Percentiles rank a stretch among this genome's conserved stretches.
Evolutionary conservation across 345 rosid genomes (phyloP).

Genomic region (Laguncularia racemosa): DNA sequence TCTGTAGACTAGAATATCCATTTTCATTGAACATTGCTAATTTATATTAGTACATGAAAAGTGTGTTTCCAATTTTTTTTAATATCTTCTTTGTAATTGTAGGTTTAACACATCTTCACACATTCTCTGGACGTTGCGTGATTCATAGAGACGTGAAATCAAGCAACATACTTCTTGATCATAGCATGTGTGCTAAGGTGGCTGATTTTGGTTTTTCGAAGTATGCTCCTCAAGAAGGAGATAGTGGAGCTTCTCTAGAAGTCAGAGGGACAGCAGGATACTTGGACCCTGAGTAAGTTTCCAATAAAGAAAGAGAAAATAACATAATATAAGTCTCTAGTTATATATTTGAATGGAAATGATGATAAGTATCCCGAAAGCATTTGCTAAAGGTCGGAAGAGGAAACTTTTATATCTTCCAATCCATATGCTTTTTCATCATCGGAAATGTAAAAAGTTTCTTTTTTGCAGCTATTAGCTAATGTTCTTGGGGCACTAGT

Average conservation of each 20-base stretch:
- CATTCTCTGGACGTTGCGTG: slow-evolving; percentile 25
- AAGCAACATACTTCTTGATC: slow-evolving; percentile 65
- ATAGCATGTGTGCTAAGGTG: slow-evolving; percentile 63
- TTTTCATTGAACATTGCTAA: too few relatives aligned
- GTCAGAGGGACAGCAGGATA: slow-evolving; percentile 74
- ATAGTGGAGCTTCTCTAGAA: slow-evolving; percentile 59
- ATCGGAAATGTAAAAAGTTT: too few relatives aligned
- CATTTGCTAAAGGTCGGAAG: too few relatives aligned
- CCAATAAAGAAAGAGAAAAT: background rate
- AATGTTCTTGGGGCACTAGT: too few relatives aligned
- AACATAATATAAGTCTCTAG: too few relatives aligned
- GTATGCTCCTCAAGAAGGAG: slow-evolving; percentile 75
- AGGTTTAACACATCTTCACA: slow-evolving; percentile 42
- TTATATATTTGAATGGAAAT: too few relatives aligned
- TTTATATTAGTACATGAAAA: too few relatives aligned
- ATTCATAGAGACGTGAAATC: slow-evolving; percentile 72
- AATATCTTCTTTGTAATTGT: background rate
- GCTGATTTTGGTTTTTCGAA: slow-evolving; percentile 75
- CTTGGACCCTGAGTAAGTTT: slow-evolving; percentile 69
- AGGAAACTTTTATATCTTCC: too few relatives aligned
- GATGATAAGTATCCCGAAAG: too few relatives aligned
- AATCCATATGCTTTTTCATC: too few relatives aligned
- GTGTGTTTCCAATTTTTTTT: slow-evolving; percentile 6
- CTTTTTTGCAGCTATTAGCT: too few relatives aligned
- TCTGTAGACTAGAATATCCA: too few relatives aligned